Evolutionary conservation across 2,329 filamentous ascomycete genomes (phyloP), one percentile per base, ranked within the genome.

Genomic region (Beauveria brongniartii): DNA sequence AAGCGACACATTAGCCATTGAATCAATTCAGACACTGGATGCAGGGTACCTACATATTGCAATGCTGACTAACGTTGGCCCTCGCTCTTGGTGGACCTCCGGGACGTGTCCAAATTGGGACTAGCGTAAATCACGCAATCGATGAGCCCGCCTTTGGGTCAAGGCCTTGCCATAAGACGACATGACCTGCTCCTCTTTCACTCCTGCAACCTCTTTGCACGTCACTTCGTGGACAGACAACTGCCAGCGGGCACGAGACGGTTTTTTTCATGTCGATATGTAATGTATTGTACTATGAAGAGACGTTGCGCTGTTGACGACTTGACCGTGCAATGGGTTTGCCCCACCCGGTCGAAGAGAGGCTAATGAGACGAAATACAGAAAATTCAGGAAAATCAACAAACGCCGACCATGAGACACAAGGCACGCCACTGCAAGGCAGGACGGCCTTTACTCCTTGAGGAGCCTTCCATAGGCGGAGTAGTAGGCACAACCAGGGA

Each of bases 401-500:
- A 56, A 63, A 65, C 53, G 53, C 59, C 61, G 47, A 40, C 28
- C 54, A 58, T 58, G 53, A 59, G 62, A 57, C 24, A 34, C 41
- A 50, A 43, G 53, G 50, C 52, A 61, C 59, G 46, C 43, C 24
- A 56, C 48, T 59, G 59, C 46, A 55, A 47, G 52, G 14, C 57
- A 50, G 41, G 28, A 43, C 20, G 3, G 20, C 40, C 28, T 40
- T 62, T 71, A 72, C 67, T 77, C 69, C 65, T 77, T 72, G 52
- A 83, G 66, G 64, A 78, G 72, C 63, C 76, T 74, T 40, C 83
- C 84, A 72, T 81, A 85, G 55, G 73, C 79, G 52, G 90, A 92
- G 74, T 85, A 91, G 76, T 90, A 90, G 62, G 84, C 82, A 69
- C 84, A 87, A 69, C 89, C 88, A 62, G 81, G 80, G 52, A 92